These are phyloP conservation scores for Rosa hybrid DNA, from an alignment of 331 rosid species.

Conservation along the genomic window DNA sequence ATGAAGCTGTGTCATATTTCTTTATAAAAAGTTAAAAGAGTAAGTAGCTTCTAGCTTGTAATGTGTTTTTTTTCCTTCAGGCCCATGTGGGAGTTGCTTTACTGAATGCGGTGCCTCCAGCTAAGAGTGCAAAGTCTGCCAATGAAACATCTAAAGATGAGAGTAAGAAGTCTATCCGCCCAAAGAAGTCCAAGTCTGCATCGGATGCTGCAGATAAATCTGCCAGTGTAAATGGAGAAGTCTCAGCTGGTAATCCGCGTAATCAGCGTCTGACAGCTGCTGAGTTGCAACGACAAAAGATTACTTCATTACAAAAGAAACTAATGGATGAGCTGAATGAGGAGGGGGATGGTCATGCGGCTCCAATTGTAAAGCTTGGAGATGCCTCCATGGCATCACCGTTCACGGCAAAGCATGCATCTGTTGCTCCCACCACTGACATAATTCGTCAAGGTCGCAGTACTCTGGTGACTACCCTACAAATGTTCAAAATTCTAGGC, in stretches of 20 bases:
- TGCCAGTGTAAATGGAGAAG: conserved; percentile 52
- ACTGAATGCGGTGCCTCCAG: conserved; percentile 79
- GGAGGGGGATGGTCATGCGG: conserved; percentile 88
- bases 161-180: conserved; percentile 50
- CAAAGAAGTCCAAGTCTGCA: conserved; percentile 67
- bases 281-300: conserved; percentile 76
- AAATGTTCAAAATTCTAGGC: conserved; percentile 98
- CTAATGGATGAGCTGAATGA: conserved; percentile 91
- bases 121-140: conserved; percentile 49
- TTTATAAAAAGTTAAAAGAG: not conserved
- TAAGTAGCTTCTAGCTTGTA: not conserved
- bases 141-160: conserved; percentile 65
- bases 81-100: conserved; percentile 97
- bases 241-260: conserved; percentile 51
- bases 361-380: conserved; percentile 95
- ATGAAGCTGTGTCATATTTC: not conserved
- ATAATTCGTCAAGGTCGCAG: conserved; percentile 99
- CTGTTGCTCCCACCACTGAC: conserved; percentile 89
- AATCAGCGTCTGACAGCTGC: conserved; percentile 53
- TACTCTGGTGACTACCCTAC: conserved; percentile 96
- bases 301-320: conserved; percentile 52
- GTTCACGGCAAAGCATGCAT: conserved; percentile 98
- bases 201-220: conserved; percentile 59
- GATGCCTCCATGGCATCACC: conserved; percentile 99
- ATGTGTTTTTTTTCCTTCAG: conserved; percentile 32